Evolutionary conservation across 805 yeast species (phyloP), one percentile per base, ranked within the genome.

Genomic region (Candida nemodendra): DNA sequence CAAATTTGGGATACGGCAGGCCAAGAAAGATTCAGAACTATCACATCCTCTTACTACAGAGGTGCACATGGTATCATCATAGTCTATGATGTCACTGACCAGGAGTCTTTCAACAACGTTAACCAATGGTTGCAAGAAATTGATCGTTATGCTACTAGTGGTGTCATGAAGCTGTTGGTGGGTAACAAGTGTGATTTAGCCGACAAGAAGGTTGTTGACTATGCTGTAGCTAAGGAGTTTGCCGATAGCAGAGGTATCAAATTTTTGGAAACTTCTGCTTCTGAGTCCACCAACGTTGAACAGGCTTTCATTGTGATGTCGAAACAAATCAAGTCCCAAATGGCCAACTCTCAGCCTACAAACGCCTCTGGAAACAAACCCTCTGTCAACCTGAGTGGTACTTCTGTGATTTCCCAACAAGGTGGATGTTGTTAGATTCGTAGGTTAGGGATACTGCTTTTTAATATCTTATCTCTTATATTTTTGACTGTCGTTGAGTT

Each of bases 1-100:
- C 99, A 93, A 71, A 91, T 93, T 61, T 93, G 99, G 99, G 99
- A 93, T 63, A 93, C 99, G 39, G 99, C 98, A 9, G 99, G 99
- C 32, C 99, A 93, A 71, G 99, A 93, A 66, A 75, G 99, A 56
- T 93, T 93, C 72, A 82, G 98, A 69, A 93, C 99, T 35, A 91
- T 91, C 68, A 93, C 98, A 9, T 86, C 96, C 11, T 87, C 96
- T 12, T 91, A 91, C 71, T 91, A 91, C 73, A 84, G 99, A 65
- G 99, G 99, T 40, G 96, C 98, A 9, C 98, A 91, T 62, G 99
- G 99, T 45, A 93, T 91, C 64, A 93, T 91, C 56, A 91, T 91
- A 54, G 99, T 91, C 36, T 91, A 93, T 65, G 99, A 91, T 62
- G 97, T 93, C 31, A 93, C 99, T 36, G 98, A 93, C 66, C 96